phyloP scores from a whole-genome alignment of 495 filamentous ascomycete genomes.

The Talaromyces wortmannii region DNA sequence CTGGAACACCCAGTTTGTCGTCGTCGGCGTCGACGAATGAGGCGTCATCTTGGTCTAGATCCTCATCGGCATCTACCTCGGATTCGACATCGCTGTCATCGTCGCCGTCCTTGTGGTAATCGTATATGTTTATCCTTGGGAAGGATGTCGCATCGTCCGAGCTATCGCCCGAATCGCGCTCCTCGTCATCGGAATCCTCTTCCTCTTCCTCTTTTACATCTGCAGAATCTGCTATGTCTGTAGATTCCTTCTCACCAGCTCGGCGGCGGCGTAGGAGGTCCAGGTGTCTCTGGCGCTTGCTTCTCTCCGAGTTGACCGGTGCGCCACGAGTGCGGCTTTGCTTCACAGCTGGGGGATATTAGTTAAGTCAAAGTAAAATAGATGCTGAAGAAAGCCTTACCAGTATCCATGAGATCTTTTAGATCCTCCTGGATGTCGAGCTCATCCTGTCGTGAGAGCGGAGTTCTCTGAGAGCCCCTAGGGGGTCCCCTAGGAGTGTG shows the following conservation, averaged over 20 bases:
- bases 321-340: slow-evolving; percentile 34
- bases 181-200: slow-evolving; percentile 5
- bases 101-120: slow-evolving; percentile 3
- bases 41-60: slow-evolving; percentile 56
- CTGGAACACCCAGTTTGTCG: slow-evolving; percentile 51
- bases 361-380: slow-evolving; percentile 1
- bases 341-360: slow-evolving; percentile 21
- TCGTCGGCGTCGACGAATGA: slow-evolving; percentile 65
- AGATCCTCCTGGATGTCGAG: slow-evolving; percentile 39
- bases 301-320: slow-evolving; percentile 30
- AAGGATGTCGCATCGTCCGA: slow-evolving; percentile 5
- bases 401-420: slow-evolving; percentile 37
- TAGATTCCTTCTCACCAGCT: slow-evolving; percentile 45
- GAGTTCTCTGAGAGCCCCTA: not conserved
- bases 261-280: slow-evolving; percentile 51
- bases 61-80: slow-evolving; percentile 25
- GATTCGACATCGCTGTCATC: slow-evolving; percentile 31
- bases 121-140: not conserved
- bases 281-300: slow-evolving; percentile 36
- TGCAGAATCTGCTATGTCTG: slow-evolving; percentile 13
- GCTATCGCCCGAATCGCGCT: not conserved
- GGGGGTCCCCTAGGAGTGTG: slow-evolving; percentile 7
- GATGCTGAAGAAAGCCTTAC: slow-evolving; percentile 10
- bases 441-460: slow-evolving; percentile 15
- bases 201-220: slow-evolving; percentile 16